Conservation (phyloP, 2,329 filamentous ascomycete genomes). For the Dryadomyces quercus-mongolicae region DNA sequence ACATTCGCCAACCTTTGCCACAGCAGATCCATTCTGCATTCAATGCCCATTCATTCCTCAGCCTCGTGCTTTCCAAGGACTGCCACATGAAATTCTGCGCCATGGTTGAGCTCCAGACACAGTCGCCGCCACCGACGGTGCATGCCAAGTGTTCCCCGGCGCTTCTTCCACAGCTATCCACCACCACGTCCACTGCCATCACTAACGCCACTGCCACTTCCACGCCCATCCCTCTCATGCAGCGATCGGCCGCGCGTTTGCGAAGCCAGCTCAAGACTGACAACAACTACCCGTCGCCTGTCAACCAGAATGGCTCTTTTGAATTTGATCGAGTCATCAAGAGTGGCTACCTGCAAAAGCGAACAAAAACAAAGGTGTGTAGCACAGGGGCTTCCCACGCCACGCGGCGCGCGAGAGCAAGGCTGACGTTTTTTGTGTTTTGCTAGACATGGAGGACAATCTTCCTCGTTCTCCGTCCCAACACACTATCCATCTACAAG, state of each 20-base stretch:
- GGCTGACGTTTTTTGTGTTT: not conserved
- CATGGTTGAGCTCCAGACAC: slow-evolving; percentile 16
- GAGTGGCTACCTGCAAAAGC: slow-evolving; percentile 72
- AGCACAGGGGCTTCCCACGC: not conserved
- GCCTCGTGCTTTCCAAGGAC: not conserved
- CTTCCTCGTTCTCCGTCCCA: slow-evolving; percentile 81
- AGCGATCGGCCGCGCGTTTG: slow-evolving; percentile 18
- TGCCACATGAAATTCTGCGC: not conserved
- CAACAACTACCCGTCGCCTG: slow-evolving; percentile 58
- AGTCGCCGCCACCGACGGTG: slow-evolving; percentile 12
- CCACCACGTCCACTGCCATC: not conserved
- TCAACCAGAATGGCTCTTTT: slow-evolving; percentile 91
- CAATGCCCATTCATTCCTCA: not conserved
- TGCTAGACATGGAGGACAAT: slow-evolving; percentile 79
- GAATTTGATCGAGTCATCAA: slow-evolving; percentile 92
- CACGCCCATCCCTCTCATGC: slow-evolving; percentile 7
- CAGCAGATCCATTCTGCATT: not conserved
- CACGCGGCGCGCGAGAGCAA: not conserved
- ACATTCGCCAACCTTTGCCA: not conserved
- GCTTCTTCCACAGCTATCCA: not conserved
- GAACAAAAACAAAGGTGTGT: slow-evolving; percentile 82
- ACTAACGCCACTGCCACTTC: not conserved
- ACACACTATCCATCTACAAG: slow-evolving; percentile 85
- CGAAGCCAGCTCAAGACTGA: slow-evolving; percentile 41
- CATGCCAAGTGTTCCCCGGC: slow-evolving; percentile 7